phyloP scores from a whole-genome alignment of 202 grass and related monocot species.

The Setaria italica region DNA sequence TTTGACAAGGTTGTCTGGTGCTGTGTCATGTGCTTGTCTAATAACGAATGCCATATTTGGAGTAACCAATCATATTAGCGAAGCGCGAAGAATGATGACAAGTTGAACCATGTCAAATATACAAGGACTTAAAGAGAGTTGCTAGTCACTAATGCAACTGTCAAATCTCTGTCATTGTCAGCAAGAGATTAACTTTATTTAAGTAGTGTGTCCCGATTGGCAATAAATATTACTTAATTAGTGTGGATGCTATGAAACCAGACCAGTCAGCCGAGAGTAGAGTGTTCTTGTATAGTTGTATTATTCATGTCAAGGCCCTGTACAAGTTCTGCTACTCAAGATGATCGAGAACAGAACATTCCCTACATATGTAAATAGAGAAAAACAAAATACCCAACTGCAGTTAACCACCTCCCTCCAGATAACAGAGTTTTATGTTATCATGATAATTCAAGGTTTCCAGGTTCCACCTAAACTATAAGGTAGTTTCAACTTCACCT shows the following conservation, averaged over 20 bases:
- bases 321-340: background rate
- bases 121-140: background rate
- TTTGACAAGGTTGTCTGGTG: slow-evolving; percentile 24
- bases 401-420: background rate
- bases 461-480: slow-evolving; percentile 7
- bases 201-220: slow-evolving; percentile 2
- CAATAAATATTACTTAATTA: background rate
- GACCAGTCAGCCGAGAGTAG: background rate
- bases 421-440: no score
- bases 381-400: background rate
- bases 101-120: background rate
- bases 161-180: background rate
- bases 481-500: background rate
- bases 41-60: background rate
- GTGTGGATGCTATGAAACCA: background rate
- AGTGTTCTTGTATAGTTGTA: background rate
- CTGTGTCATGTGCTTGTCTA: background rate
- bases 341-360: background rate
- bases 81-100: background rate
- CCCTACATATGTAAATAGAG: background rate
- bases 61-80: background rate
- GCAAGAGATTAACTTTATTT: slow-evolving; percentile 1
- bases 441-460: background rate
- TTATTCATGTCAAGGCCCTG: background rate
- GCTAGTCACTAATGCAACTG: background rate